phyloP scores from a whole-genome alignment of 768 basidiomycete species.

The Tylopilus intermedius region DNA sequence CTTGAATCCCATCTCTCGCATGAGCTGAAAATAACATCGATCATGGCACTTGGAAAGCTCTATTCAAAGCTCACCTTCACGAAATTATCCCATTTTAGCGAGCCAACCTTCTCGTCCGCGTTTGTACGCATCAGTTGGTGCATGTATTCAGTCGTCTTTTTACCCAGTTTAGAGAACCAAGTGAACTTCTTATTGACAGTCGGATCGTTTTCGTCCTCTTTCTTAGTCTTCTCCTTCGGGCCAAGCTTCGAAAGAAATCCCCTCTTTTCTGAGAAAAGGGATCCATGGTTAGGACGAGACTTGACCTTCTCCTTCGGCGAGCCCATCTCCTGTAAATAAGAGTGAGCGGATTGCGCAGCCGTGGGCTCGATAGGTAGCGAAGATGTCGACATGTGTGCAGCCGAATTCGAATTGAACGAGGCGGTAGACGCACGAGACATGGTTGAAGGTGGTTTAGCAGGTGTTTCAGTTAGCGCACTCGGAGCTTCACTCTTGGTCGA shows the following conservation, averaged over 20 bases:
- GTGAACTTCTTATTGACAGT: slow-evolving; percentile 38
- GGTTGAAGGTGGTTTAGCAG: slow-evolving; percentile 15
- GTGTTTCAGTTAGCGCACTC: slow-evolving; percentile 21
- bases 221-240: slow-evolving; percentile 28
- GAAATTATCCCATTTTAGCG: slow-evolving; percentile 80
- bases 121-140: slow-evolving; percentile 58
- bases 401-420: slow-evolving; percentile 18
- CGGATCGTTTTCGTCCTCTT: slow-evolving; percentile 29
- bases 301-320: slow-evolving; percentile 63
- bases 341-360: slow-evolving; percentile 62
- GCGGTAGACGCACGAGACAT: slow-evolving; percentile 12
- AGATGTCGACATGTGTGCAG: slow-evolving; percentile 35
- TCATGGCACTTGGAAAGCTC: not conserved
- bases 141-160: slow-evolving; percentile 57
- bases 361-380: slow-evolving; percentile 43
- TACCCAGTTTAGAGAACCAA: slow-evolving; percentile 54
- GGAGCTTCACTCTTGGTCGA: slow-evolving; percentile 17
- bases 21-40: slow-evolving; percentile 42
- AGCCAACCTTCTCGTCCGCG: slow-evolving; percentile 51
- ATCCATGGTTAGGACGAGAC: slow-evolving; percentile 56
- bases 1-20: slow-evolving; percentile 74
- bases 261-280: slow-evolving; percentile 41
- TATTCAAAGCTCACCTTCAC: slow-evolving; percentile 46
- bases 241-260: slow-evolving; percentile 51
- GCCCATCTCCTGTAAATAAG: slow-evolving; percentile 56